These are phyloP conservation scores for Epichloe uncinata DNA, from an alignment of 2,329 filamentous ascomycete genomes.

Conservation along the genomic window DNA sequence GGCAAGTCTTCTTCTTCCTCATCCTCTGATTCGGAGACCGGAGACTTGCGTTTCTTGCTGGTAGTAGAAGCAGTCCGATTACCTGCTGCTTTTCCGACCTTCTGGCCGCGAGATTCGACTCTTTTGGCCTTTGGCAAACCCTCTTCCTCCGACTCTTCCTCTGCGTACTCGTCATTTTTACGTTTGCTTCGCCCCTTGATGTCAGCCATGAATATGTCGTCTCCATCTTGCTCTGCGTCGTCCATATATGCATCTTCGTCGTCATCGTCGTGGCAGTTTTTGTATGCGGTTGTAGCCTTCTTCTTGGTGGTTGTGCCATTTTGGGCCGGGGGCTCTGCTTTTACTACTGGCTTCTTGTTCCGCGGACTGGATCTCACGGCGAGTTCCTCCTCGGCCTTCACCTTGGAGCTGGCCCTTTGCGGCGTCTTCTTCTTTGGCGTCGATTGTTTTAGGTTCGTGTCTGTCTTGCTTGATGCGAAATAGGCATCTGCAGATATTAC, in stretches of 20 bases:
- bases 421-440: slow-evolving; percentile 21
- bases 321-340: slow-evolving; percentile 14
- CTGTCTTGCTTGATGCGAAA: slow-evolving; percentile 34
- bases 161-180: slow-evolving; percentile 62
- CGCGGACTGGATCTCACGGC: slow-evolving; percentile 41
- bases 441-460: slow-evolving; percentile 24
- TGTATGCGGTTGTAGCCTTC: slow-evolving; percentile 26
- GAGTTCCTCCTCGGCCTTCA: slow-evolving; percentile 25
- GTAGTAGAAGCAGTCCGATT: slow-evolving; percentile 16
- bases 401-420: slow-evolving; percentile 27
- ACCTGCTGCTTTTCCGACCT: slow-evolving; percentile 16
- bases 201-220: slow-evolving; percentile 74
- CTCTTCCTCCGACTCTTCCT: slow-evolving; percentile 63
- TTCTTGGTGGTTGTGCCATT: slow-evolving; percentile 26
- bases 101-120: slow-evolving; percentile 30
- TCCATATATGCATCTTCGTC: slow-evolving; percentile 45
- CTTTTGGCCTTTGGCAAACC: slow-evolving; percentile 46
- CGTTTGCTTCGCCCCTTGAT: slow-evolving; percentile 51
- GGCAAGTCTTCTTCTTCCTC: slow-evolving; percentile 43
- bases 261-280: slow-evolving; percentile 29
- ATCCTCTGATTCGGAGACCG: slow-evolving; percentile 38
- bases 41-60: slow-evolving; percentile 45
- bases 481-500: slow-evolving; percentile 44
- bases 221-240: slow-evolving; percentile 55
- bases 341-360: slow-evolving; percentile 25